phyloP scores from a whole-genome alignment of 176 grass and related monocot species.

The Eremochloa ophiuroides region DNA sequence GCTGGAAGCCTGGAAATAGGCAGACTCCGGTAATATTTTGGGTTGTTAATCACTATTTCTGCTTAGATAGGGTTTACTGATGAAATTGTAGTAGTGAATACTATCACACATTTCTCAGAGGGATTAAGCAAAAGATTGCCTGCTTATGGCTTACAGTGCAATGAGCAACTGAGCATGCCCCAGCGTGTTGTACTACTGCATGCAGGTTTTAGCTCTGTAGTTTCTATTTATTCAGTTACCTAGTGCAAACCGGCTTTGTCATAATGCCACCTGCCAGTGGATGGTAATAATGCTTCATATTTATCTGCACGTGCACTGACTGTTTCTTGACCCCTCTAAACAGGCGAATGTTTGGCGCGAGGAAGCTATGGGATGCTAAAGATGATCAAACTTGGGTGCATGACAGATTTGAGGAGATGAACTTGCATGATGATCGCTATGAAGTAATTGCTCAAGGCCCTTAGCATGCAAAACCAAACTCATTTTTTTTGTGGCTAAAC shows the following conservation, averaged over 20 bases:
- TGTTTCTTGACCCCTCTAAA: not conserved
- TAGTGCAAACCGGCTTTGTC: not conserved
- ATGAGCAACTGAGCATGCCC: not conserved
- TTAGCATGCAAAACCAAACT: slow-evolving; percentile 16
- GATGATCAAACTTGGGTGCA: slow-evolving; percentile 92
- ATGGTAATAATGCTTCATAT: slow-evolving; percentile 14
- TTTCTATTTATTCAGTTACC: not conserved
- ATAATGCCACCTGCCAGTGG: not conserved
- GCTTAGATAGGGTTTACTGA: not conserved
- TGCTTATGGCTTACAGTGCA: slow-evolving; percentile 5
- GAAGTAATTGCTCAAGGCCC: slow-evolving; percentile 27
- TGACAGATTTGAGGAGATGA: slow-evolving; percentile 96
- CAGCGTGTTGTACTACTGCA: not conserved
- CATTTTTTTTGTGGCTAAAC: not conserved
- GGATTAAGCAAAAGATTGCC: not conserved
- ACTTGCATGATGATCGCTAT: slow-evolving; percentile 53
- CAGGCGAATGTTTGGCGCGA: slow-evolving; percentile 70
- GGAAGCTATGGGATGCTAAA: slow-evolving; percentile 88
- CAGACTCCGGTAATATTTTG: not conserved
- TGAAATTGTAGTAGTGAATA: slow-evolving; percentile 7
- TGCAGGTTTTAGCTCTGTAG: not conserved
- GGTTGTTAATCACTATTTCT: not conserved
- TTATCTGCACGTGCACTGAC: not conserved
- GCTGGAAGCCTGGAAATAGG: too few species aligned
- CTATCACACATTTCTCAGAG: not conserved